Percentiles rank a stretch among this genome's conserved stretches.
These are phyloP conservation scores for Halocafeteria seosinensis DNA, from an alignment of 108 stramenopile genomes.

Conservation along the genomic window DNA sequence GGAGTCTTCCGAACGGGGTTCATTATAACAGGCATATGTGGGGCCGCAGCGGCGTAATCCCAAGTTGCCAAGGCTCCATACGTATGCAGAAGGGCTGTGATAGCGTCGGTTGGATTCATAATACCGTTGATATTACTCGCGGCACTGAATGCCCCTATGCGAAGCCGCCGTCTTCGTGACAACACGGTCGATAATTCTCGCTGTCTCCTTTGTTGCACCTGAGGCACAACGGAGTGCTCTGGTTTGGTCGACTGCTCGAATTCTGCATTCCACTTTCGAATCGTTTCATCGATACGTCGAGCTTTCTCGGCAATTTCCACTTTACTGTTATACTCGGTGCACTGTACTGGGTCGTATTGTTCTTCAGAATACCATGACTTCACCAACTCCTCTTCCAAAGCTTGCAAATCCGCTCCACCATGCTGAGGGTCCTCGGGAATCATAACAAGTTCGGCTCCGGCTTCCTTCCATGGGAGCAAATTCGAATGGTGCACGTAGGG, in stretches of 20 bases:
- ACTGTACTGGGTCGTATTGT: not conserved
- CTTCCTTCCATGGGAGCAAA: slow-evolving; percentile 83
- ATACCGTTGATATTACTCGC: slow-evolving; percentile 79
- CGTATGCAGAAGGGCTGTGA: slow-evolving; percentile 54
- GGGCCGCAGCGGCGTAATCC: slow-evolving; percentile 88
- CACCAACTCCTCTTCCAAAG: not conserved
- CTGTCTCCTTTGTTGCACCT: not conserved
- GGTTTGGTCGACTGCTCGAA: not conserved
- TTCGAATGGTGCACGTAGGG: slow-evolving; percentile 94
- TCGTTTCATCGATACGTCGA: not conserved
- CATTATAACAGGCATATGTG: slow-evolving; percentile 70
- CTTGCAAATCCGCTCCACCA: not conserved
- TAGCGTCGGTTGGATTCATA: slow-evolving; percentile 54
- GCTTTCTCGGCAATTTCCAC: not conserved
- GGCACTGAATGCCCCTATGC: slow-evolving; percentile 70
- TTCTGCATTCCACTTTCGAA: not conserved
- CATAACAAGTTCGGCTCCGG: slow-evolving; percentile 25
- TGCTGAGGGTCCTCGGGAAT: slow-evolving; percentile 9
- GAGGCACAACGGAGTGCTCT: not conserved
- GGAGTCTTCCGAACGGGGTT: slow-evolving; percentile 30
- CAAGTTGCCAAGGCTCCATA: slow-evolving; percentile 70
- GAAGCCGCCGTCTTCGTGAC: slow-evolving; percentile 23
- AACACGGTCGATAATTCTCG: slow-evolving; percentile 64
- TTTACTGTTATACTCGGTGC: not conserved
- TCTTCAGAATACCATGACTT: not conserved